A percentile compares a stretch with the other conserved stretches of the same genome.
Conservation (phyloP, 2,329 filamentous ascomycete species). For the Pseudopyrenochaeta lycopersici region DNA sequence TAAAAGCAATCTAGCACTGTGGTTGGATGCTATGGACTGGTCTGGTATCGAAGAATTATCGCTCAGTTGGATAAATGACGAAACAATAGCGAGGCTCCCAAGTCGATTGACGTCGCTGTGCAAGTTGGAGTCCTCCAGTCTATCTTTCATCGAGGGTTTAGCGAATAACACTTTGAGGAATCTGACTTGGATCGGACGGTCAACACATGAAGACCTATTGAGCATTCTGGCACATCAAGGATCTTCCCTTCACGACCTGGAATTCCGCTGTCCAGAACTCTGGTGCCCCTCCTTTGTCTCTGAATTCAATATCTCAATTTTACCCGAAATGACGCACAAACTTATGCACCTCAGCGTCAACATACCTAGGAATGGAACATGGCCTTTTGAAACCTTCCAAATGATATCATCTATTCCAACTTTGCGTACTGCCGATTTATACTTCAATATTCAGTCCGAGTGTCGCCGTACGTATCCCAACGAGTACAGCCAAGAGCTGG, state of each 20-base stretch:
- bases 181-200: conserved; percentile 4
- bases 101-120: neutral
- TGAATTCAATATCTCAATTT: conserved; percentile 3
- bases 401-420: conserved; percentile 9
- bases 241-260: conserved; percentile 9
- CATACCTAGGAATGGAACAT: conserved; percentile 21
- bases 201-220: neutral
- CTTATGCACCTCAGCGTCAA: conserved; percentile 20
- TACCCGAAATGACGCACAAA: conserved; percentile 8
- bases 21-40: conserved; percentile 26
- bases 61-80: neutral
- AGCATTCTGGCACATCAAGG: conserved; percentile 15
- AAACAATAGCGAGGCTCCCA: neutral
- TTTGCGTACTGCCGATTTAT: conserved; percentile 15
- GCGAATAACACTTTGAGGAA: conserved; percentile 13
- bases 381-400: conserved; percentile 17
- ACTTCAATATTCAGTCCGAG: conserved; percentile 13
- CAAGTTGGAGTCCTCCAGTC: conserved; percentile 9
- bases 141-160: conserved; percentile 8
- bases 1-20: conserved; percentile 18
- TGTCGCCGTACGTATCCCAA: conserved; percentile 8
- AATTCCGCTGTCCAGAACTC: conserved; percentile 9
- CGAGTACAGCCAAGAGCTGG: too few relatives aligned
- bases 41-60: conserved; percentile 10
- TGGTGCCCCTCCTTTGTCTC: neutral